Evolutionary conservation across 2,329 filamentous ascomycete species (phyloP).

Genomic region (Sclerotinia spermophila): DNA sequence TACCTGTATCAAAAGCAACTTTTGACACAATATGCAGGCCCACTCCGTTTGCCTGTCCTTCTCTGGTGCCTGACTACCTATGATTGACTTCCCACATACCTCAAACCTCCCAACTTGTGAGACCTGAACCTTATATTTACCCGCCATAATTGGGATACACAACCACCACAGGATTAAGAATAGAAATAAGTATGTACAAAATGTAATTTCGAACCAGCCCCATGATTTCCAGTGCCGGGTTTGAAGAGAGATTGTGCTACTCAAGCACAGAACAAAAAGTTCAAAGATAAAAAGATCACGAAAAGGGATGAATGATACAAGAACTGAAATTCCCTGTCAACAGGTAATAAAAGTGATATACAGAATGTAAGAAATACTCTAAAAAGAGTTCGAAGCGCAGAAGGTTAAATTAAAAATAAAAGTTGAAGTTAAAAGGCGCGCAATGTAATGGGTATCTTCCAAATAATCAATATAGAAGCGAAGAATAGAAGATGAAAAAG

Average conservation of each 20-base stretch:
- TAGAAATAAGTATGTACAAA: conserved; percentile 11
- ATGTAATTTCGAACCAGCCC: conserved; percentile 3
- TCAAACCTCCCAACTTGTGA: background rate
- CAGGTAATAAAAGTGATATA: conserved; percentile 12
- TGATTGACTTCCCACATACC: background rate
- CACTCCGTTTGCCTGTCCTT: background rate
- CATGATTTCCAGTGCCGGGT: background rate
- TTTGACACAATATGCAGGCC: conserved; percentile 4
- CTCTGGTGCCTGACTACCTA: background rate
- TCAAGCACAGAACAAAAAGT: background rate
- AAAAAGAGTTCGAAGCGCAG: conserved; percentile 2
- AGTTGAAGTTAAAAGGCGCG: conserved; percentile 2
- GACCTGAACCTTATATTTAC: conserved; percentile 15
- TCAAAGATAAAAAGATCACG: background rate
- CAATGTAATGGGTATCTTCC: conserved; percentile 19
- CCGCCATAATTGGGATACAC: conserved; percentile 5
- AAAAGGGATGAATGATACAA: conserved; percentile 11
- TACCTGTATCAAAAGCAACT: background rate
- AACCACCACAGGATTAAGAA: conserved; percentile 13
- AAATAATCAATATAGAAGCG: conserved; percentile 17
- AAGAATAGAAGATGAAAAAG: conserved; percentile 10
- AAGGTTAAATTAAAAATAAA: background rate
- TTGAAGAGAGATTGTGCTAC: conserved; percentile 1
- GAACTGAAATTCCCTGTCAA: conserved; percentile 13
- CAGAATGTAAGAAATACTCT: conserved; percentile 10